Evolutionary conservation across 495 filamentous ascomycete species (phyloP), one percentile per base, ranked within the genome.

Genomic region (Neurospora sp.): DNA sequence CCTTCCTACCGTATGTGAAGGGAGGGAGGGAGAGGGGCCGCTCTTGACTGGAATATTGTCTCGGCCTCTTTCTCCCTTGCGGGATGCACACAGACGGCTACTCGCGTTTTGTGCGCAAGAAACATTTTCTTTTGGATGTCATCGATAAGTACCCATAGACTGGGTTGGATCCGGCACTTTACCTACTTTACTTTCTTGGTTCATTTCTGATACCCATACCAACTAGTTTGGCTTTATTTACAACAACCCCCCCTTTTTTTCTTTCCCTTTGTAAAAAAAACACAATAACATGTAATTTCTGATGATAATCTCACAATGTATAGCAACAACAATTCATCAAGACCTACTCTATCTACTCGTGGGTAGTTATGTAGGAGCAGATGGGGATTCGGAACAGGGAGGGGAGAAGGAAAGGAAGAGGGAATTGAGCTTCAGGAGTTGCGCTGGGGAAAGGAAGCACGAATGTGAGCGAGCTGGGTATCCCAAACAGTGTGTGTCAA

Each of bases 141-240:
- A 27, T 59, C 54, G 12, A 16, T 35, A n/a, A n/a, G n/a, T n/a
- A 35, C 54, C 54, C 54, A 35, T 66, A 35, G 54, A 66, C 27
- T 35, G 54, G 54, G 54, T 66, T 54, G 10, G 20, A 54, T 27
- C 4, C 46, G 20, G 11, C n/a, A 54, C 20, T 54, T 59, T 59
- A 59, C 20, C 11, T 62, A 31, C 54, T 66, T 37, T 35, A 66
- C 54, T 35, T 66, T 35, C 54, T 66, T 66, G 54, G 27, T 66
- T 66, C 23, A 66, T 18, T 62, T 66, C 54, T 66, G 54, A 66
- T 66, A 66, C 54, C 54, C 54, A 66, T 20, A 23, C 27, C 54
- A 66, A 35, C 54, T 66, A 35, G 54, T 35, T 18, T 66, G 54
- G 54, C 75, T 79, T 41, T 72, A 72, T 39, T 74, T 76, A 74